Evolutionary conservation across 768 basidiomycete species (phyloP), one percentile per base, ranked within the genome.

Genomic region (Xanthoconium purpureum): DNA sequence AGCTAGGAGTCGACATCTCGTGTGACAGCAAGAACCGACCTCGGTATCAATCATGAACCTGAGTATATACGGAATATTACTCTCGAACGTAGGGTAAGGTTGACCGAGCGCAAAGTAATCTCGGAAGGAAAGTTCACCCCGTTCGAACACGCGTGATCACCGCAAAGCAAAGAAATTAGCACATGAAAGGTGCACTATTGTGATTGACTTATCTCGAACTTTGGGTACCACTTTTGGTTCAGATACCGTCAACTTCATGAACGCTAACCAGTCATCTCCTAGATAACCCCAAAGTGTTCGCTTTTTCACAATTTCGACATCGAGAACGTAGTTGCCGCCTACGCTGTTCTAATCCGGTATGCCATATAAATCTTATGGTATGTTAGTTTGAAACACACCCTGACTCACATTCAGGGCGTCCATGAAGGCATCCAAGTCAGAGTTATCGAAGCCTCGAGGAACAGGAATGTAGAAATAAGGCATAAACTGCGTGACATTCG

Each of bases 21-120:
- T 13, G 24, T 18, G 24, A 32, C 8, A 36, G 47, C 10, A n/a
- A 35, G 1, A 6, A 60, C 62, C 20, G 20, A 92, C 95, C 79
- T 94, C 87, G 6, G 91, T 89, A 67, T 99, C 97, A 58, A 99
- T 96, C 97, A 99, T 99, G 72, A 98, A 98, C 9, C 97, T 84
- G 49, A 99, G 76, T 5, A 82, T 85, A 66, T 92, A 99, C 0
- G 84, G 84, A 52, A 99, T 91, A 67, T 98, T 98, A 65, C 94
- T 97, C 72, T 99, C 97, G 60, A 80, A 99, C 0, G 96, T 98
- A 30, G 84, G 55, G 15, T 85, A 74, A 29, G 78, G 71, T 30
- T 76, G 75, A 13, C 73, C 74, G 11, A 67, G 66, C n/a, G 71
- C 62, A 54, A 84, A 89, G 29, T 89, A 71, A 56, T 78, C 83